Base-by-base conservation (phyloP, 2,329 filamentous ascomycete species). In the Aureobasidium sp. region DNA sequence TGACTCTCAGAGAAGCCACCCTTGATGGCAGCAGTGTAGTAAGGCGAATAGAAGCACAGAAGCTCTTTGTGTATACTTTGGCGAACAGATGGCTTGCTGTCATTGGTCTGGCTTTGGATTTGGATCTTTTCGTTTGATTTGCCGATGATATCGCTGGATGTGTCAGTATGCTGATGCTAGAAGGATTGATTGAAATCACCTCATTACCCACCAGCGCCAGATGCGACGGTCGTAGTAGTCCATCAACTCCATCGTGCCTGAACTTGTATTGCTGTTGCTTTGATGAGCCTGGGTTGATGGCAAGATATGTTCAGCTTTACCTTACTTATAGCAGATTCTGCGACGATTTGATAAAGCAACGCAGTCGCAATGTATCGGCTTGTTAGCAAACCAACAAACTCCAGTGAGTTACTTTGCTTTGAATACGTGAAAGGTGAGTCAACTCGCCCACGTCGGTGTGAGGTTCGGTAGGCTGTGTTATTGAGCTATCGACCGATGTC, bases 21-120 rank as follows among this genome's bases (percentile, higher is more conserved):
- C 17, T 44, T 61, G 17, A 61, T 17, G 1, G 47, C 46, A 34
- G 32, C 47, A 13, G 34, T 17, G 15, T 51, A 52, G 36, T 61
- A 61, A 3, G 46, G 34, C 23, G 47, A 61, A n/a, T 51, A 61
- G 23, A 42, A 42, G 27, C 58, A 61, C 26, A 61, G 47, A 6
- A 52, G 27, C 8, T 61, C 58, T 32, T 52, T 61, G 47, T 52
- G 50, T 0, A 52, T 34, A 17, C 2, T 36, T 26, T 34, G 13
- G 50, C 20, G 8, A 20, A 37, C 17, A 2, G 5, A 7, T 6
- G 20, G 13, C n/a, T n/a, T 17, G 17, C 26, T 23, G 13, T 34
- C 26, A 39, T 29, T 17, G 8, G 17, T 8, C 23, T 42, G 37
- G n/a, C 32, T 41, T 9, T 42, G 29, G 27, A 42, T 15, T 5